Conservation (phyloP, 169 alveolate species). For the Plasmodium gallinaceum region DNA sequence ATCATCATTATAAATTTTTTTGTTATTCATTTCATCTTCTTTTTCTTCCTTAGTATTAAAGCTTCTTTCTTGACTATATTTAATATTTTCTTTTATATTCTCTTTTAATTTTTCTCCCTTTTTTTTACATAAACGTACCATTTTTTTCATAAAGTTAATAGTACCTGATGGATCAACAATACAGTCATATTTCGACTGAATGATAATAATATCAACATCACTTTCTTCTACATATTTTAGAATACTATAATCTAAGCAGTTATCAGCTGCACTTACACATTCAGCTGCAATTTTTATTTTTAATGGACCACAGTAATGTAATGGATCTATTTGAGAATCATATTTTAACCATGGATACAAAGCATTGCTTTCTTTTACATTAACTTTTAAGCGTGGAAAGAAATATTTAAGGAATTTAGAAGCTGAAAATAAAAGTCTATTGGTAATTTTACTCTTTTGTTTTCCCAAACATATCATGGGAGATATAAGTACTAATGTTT, state of each 20-base stretch:
- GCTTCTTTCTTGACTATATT: neutral
- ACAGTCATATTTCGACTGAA: conserved; percentile 61
- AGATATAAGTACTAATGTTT: conserved; percentile 32
- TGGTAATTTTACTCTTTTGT: conserved; percentile 44
- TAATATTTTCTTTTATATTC: conserved; percentile 7
- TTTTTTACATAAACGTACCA: conserved; percentile 24
- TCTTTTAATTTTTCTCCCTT: conserved; percentile 14
- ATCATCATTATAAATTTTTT: neutral
- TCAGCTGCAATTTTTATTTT: conserved; percentile 29
- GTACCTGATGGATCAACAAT: conserved; percentile 55
- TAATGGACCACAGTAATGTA: conserved; percentile 53
- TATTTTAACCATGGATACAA: conserved; percentile 50
- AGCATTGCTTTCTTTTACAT: conserved; percentile 59
- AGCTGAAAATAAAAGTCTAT: conserved; percentile 35
- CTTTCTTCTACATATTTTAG: conserved; percentile 51
- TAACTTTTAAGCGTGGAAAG: conserved; percentile 46
- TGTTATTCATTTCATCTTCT: neutral
- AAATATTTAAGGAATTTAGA: conserved; percentile 33
- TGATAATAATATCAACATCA: conserved; percentile 41
- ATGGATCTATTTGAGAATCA: conserved; percentile 44
- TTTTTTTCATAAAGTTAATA: conserved; percentile 24
- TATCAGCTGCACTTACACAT: conserved; percentile 67
- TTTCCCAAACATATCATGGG: conserved; percentile 72
- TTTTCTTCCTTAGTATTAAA: conserved; percentile 1
- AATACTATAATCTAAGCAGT: conserved; percentile 11